Base-by-base conservation (phyloP, 73 alveolate species). In the Paraurostyla sp. region DNA sequence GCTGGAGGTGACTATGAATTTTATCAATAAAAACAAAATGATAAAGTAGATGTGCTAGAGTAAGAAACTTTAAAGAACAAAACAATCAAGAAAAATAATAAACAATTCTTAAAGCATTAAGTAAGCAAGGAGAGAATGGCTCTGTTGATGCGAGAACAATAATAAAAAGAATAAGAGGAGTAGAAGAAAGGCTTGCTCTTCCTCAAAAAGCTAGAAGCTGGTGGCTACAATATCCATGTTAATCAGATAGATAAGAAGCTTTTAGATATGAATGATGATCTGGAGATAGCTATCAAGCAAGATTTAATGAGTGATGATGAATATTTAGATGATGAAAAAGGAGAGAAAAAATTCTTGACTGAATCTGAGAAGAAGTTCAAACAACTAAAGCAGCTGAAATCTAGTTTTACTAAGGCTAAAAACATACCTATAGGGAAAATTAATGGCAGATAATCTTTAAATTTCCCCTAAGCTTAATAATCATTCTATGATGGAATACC, bases 61-160 rank as follows among this genome's bases (percentile, higher is more conserved):
- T 4, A 11, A 48, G 13, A 25, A 6, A 13, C 2, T 11, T 9
- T 69, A 7, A 32, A n/a, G 11, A 69, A 36, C 22, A 32, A 41
- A 36, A 25, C 65, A 23, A 48, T 45, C 4, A n/a, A 18, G 41
- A 4, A 73, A n/a, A 48, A 36, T 30, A 73, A 6, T 73, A 32
- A 62, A 62, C 16, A 41, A 22, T 18, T 18, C 16, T 35, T 3
- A 3, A 35, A 18, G 83, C 11, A 36, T 6, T 7, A 68, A 35
- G 38, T 68, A 60, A 38, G 86, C 71, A 73, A 73, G 29, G 71
- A 73, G 56, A 48, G 86, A 73, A 11, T 73, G 23, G 86, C 65
- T 16, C 29, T 48, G 51, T 22, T 73, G 6, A 33, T 22, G 86
- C 7, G 52, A 43, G 65, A 73, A 46, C 9, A 22, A 29, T 27